Percentiles rank a stretch among this genome's conserved stretches.
phyloP scores from a whole-genome alignment of 371 early-diverging fungal genomes.

The Blakeslea trispora region DNA sequence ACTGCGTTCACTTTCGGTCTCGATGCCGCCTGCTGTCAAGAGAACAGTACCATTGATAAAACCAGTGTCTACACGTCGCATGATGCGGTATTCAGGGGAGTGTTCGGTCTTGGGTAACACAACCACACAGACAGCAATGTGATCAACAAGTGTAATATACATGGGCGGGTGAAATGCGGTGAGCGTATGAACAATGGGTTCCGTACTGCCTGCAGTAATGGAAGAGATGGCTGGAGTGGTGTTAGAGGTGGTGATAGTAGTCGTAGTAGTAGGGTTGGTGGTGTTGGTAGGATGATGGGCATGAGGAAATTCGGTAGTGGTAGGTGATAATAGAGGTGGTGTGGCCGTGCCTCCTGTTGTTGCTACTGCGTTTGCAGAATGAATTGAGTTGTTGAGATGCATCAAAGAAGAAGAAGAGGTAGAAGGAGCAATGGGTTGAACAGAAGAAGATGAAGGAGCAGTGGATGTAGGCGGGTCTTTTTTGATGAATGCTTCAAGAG shows the following conservation, averaged over 20 bases:
- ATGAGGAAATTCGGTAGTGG: not conserved
- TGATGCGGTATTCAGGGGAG: slow-evolving; percentile 57
- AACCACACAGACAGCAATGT: slow-evolving; percentile 72
- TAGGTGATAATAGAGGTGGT: slow-evolving; percentile 3
- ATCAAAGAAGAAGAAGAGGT: slow-evolving; percentile 3
- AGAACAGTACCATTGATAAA: slow-evolving; percentile 85
- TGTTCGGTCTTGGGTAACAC: slow-evolving; percentile 56
- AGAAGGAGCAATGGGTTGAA: slow-evolving; percentile 5
- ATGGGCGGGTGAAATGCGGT: slow-evolving; percentile 49
- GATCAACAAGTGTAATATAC: slow-evolving; percentile 74
- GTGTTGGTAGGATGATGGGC: slow-evolving; percentile 11
- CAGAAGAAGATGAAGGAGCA: slow-evolving; percentile 2
- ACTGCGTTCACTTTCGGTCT: slow-evolving; percentile 82
- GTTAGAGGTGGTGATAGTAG: slow-evolving; percentile 7
- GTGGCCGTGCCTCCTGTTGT: not conserved
- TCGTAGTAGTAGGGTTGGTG: not conserved
- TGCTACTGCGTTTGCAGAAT: too few relatives aligned
- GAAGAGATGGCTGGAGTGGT: slow-evolving; percentile 1
- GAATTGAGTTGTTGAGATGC: slow-evolving; percentile 1
- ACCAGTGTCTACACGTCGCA: slow-evolving; percentile 78
- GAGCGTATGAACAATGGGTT: slow-evolving; percentile 26
- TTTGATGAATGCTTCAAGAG: slow-evolving; percentile 42
- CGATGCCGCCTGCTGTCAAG: slow-evolving; percentile 86
- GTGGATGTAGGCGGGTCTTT: slow-evolving; percentile 30
- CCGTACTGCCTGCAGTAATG: slow-evolving; percentile 13